Evolutionary conservation across 2,329 filamentous ascomycete species (phyloP).

Genomic region (Curvularia sp.): DNA sequence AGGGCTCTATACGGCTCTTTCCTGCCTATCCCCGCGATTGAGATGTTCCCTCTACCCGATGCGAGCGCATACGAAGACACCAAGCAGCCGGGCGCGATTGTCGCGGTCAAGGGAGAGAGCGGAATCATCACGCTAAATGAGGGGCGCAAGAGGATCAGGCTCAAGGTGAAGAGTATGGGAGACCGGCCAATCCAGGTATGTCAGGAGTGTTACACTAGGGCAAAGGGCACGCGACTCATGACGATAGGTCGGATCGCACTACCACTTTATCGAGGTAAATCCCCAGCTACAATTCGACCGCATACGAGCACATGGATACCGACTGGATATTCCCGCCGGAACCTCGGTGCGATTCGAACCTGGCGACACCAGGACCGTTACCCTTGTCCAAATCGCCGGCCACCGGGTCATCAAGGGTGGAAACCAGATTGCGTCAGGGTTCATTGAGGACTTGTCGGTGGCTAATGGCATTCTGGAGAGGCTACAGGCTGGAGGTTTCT

Average conservation of each 20-base stretch:
- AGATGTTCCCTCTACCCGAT: conserved; percentile 71
- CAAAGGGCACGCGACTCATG: conserved; percentile 10
- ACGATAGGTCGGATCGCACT: conserved; percentile 79
- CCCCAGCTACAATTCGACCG: conserved; percentile 89
- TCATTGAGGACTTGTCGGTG: conserved; percentile 68
- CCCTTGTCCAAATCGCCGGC: conserved; percentile 86
- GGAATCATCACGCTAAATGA: conserved; percentile 73
- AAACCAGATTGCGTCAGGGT: conserved; percentile 77
- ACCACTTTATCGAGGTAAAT: conserved; percentile 96
- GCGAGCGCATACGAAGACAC: conserved; percentile 70
- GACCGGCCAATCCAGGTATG: conserved; percentile 86
- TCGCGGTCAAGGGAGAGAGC: conserved; percentile 71
- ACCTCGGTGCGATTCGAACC: conserved; percentile 95
- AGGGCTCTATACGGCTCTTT: conserved; percentile 91
- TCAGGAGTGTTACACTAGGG: background rate
- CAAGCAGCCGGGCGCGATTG: conserved; percentile 79
- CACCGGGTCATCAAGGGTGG: conserved; percentile 81
- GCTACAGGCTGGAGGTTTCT: conserved; percentile 76
- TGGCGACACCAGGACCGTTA: conserved; percentile 89
- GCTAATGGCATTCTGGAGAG: conserved; percentile 70
- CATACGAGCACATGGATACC: conserved; percentile 78
- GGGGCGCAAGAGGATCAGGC: conserved; percentile 72
- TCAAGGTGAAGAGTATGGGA: conserved; percentile 83
- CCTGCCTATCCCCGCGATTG: conserved; percentile 74
- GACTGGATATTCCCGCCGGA: conserved; percentile 87